Evolutionary conservation across 495 filamentous ascomycete species (phyloP), one percentile per base, ranked within the genome.

Genomic region (Aspergillus biplanus): DNA sequence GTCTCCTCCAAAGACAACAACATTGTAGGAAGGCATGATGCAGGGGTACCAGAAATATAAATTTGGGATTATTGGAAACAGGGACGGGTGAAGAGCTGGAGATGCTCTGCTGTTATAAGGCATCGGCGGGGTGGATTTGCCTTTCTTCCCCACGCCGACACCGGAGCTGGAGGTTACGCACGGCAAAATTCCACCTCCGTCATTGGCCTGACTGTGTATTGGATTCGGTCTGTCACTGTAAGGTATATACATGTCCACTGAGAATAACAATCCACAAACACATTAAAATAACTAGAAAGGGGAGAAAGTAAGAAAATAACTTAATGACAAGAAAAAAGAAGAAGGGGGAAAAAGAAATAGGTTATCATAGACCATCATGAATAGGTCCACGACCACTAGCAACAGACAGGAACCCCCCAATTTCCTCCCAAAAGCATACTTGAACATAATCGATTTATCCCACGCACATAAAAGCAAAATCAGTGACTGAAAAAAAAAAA

Each of bases 1-100:
- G 77, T 99, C 95, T 72, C 95, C 95, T 69, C 78, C 87, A 72
- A 93, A 92, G 50, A 92, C 90, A 67, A 87, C 85, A 59, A 87
- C 76, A 50, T 86, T 86, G 65, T 73, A 86, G 9, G 82, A 67
- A 66, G 81, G 62, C 82, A 84, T 84, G 56, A 35, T 73, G 67
- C 33, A 42, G 18, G 46, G 21, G 46, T 39, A 50, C 27, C 16
- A 15, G 32, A 60, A 65, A 35, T 34, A 58, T 54, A 46, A 54
- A 46, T 62, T 33, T 62, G 47, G 39, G 34, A 27, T 27, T 27
- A 27, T 27, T 27, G 59, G 67, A 66, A 55, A 49, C 5, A 27
- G 33, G 66, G 39, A 54, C 66, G 67, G 57, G 66, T 62, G 60
- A 58, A 64, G 65, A 61, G 33, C 52, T 60, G 54, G 61, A 64